Base-by-base conservation (phyloP, 805 yeast genomes). In the Pichia membranifaciens region DNA sequence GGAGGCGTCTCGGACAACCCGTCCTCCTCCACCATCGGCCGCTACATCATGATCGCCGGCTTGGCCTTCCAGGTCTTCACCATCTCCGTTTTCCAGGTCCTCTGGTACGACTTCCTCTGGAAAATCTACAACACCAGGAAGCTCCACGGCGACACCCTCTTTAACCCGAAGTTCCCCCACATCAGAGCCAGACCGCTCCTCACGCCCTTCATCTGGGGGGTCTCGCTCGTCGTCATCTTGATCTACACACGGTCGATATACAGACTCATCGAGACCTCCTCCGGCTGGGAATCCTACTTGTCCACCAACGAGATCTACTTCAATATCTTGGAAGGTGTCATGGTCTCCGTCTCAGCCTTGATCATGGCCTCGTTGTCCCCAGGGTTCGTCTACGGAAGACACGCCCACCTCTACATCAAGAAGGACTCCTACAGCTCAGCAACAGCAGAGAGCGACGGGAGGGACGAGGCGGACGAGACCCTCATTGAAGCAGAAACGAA, bases 1-100 rank as follows among this genome's bases (percentile, higher is more conserved):
- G 91, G 91, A 53, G 90, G 83, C 43, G 64, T 75, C 41, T 84
- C 87, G 40, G 55, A 2, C 60, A 68, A 3, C 5, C 51, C 63
- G 7, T 37, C 43, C 3, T 52, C 58, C 36, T 58, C 61, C 7
- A 6, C 28, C 10, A 9, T 22, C 9, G 44, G 55, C 25, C 3
- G 8, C 5, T 69, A 78, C 59, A 59, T 82, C 36, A 84, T 87
- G 82, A 74, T 84, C 43, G 89, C 75, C 0, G 96, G 96, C 8
- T 70, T 87, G 40, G 82, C 81, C 0, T 69, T 83, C 55, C 96
- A 87, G 65, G 87, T 84, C 3, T 61, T 73, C 2, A 72, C 84
- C 5, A 82, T 88, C 83, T 53, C 75, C 1, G 47, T 79, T 2
- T 87, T 84, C 60, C 57, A 80, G 29, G 22, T 62, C 4, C 59